phyloP scores from a whole-genome alignment of 1,284 basidiomycete genomes.

The Cryptococcus jaspeensis region DNA sequence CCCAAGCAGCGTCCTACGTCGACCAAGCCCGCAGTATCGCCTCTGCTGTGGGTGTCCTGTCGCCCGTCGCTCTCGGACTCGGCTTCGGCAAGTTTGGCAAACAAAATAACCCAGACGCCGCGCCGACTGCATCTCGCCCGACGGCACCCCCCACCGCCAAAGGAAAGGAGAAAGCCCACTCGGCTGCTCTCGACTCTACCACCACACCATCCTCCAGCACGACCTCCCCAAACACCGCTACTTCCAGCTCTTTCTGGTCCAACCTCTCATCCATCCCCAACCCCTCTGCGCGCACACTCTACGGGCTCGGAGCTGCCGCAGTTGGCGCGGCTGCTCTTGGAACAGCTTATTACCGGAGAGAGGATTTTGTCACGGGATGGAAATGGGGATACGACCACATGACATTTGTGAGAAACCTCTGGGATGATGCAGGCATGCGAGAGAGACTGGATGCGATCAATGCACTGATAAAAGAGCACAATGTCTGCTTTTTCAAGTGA shows the following conservation, averaged over 20 bases:
- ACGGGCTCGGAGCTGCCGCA: slow-evolving; percentile 60
- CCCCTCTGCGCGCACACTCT: slow-evolving; percentile 25
- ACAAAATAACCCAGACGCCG: slow-evolving; percentile 31
- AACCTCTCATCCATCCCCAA: slow-evolving; percentile 11
- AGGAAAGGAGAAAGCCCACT: slow-evolving; percentile 1
- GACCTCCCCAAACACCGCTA: slow-evolving; percentile 50
- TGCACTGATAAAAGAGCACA: slow-evolving; percentile 56
- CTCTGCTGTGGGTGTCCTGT: slow-evolving; percentile 58
- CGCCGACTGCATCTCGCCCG: slow-evolving; percentile 30
- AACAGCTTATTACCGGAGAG: slow-evolving; percentile 71
- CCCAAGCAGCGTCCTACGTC: slow-evolving; percentile 71
- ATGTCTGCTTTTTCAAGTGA: slow-evolving; percentile 71
- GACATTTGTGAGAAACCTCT: slow-evolving; percentile 82
- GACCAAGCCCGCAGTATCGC: slow-evolving; percentile 61
- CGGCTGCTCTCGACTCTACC: neutral
- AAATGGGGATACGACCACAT: slow-evolving; percentile 83
- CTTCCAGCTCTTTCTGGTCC: slow-evolving; percentile 20
- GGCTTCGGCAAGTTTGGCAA: slow-evolving; percentile 46
- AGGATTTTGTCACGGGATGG: slow-evolving; percentile 67
- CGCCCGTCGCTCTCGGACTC: slow-evolving; percentile 55
- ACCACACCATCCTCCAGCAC: slow-evolving; percentile 35
- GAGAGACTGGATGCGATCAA: slow-evolving; percentile 65
- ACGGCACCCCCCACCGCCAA: slow-evolving; percentile 1
- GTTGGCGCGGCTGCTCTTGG: slow-evolving; percentile 83
- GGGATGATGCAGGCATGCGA: slow-evolving; percentile 70